Evolutionary conservation across 2,329 filamentous ascomycete genomes (phyloP).

Genomic region (Dryadomyces quercivorus): DNA sequence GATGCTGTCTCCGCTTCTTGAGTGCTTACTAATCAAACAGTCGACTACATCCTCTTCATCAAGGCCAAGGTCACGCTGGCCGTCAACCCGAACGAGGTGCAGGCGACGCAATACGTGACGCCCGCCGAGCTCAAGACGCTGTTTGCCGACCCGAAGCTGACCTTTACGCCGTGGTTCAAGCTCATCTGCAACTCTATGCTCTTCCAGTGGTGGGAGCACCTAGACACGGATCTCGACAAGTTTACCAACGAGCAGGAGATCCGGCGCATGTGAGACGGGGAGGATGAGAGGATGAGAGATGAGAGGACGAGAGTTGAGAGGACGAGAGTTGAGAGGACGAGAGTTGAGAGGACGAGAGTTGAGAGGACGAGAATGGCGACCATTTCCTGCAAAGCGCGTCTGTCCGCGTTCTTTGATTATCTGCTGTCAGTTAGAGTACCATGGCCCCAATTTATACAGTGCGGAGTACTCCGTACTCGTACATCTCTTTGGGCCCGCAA

Average conservation of each 20-base stretch:
- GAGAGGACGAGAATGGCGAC: not conserved
- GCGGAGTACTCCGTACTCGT: no score
- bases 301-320: no score
- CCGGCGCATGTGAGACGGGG: constrained; percentile 62
- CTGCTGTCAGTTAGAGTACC: not conserved
- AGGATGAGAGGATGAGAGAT: no score
- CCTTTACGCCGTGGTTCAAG: constrained; percentile 98
- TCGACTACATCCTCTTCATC: constrained; percentile 99
- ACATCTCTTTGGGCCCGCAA: no score
- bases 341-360: no score
- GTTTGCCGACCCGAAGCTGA: constrained; percentile 68
- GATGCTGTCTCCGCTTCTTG: no score
- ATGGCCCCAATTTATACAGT: no score
- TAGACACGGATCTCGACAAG: constrained; percentile 70
- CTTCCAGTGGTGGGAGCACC: constrained; percentile 91
- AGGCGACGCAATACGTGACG: constrained; percentile 72
- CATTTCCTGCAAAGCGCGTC: not conserved
- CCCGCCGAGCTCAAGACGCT: constrained; percentile 71
- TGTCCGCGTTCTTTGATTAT: not conserved
- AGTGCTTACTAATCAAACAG: constrained; percentile 28
- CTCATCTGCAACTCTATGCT: constrained; percentile 96
- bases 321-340: no score
- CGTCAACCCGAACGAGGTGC: constrained; percentile 78
- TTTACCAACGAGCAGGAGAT: constrained; percentile 81
- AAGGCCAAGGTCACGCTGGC: constrained; percentile 79